Evolutionary conservation across 176 grass and related monocot species (phyloP).

Genomic region (Zoysia pacifica): DNA sequence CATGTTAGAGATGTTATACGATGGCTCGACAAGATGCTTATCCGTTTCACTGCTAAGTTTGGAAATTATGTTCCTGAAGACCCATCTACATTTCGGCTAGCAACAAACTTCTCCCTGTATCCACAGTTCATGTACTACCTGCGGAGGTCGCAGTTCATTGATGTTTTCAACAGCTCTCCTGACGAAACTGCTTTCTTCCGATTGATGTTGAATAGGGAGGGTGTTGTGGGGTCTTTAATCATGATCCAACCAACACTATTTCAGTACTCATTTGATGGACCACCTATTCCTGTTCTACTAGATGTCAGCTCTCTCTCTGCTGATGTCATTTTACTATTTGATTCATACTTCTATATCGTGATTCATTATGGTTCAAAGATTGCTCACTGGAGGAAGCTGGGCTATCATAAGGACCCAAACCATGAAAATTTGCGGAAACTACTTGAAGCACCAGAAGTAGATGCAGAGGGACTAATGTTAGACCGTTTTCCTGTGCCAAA

Average conservation of each 20-base stretch:
- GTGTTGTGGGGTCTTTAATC: conserved; percentile 83
- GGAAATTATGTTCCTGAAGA: conserved; percentile 94
- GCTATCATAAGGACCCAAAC: conserved; percentile 80
- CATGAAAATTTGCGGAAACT: conserved; percentile 90
- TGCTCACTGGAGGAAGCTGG: conserved; percentile 92
- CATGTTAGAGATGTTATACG: conserved; percentile 87
- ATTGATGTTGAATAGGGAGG: conserved; percentile 95
- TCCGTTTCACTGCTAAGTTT: conserved; percentile 96
- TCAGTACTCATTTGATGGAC: conserved; percentile 97
- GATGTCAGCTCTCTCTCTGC: conserved; percentile 91
- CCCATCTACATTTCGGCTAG: conserved; percentile 88
- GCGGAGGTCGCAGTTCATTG: conserved; percentile 97
- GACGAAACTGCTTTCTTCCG: conserved; percentile 97
- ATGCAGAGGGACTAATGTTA: conserved; percentile 62
- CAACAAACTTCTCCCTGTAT: conserved; percentile 88
- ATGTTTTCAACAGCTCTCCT: conserved; percentile 92
- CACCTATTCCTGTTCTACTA: conserved; percentile 91
- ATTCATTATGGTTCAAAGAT: conserved; percentile 98
- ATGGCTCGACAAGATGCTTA: conserved; percentile 99
- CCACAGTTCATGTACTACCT: conserved; percentile 97
- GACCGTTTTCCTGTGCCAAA: conserved; percentile 82
- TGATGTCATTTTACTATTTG: conserved; percentile 97
- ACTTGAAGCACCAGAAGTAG: conserved; percentile 91
- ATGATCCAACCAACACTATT: conserved; percentile 99
- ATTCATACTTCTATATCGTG: conserved; percentile 93